These are phyloP conservation scores for Carex cristatella DNA, from an alignment of 176 grass and related monocot genomes.

Conservation along the genomic window DNA sequence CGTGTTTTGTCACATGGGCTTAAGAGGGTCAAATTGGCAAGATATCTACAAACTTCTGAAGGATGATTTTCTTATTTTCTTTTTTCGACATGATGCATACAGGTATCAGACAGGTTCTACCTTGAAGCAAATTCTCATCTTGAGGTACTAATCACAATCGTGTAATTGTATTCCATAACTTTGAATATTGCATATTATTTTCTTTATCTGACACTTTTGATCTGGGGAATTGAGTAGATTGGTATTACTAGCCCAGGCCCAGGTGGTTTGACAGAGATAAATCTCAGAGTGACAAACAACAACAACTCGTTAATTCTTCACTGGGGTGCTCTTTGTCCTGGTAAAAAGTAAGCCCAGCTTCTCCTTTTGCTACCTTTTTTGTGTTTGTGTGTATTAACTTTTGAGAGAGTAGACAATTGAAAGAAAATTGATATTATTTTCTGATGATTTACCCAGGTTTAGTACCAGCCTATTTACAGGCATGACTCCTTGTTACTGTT, in stretches of 20 bases:
- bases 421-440: too few species aligned
- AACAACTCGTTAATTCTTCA: conserved; percentile 61
- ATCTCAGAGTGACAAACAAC: conserved; percentile 55
- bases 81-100: conserved; percentile 11
- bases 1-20: conserved; percentile 2
- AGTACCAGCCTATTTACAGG: too few species aligned
- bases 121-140: conserved; percentile 76
- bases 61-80: background rate
- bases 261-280: conserved; percentile 34
- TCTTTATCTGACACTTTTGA: background rate
- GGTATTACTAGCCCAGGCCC: conserved; percentile 30
- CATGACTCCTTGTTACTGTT: too few species aligned
- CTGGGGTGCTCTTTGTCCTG: conserved; percentile 62
- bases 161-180: background rate
- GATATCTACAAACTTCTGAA: background rate
- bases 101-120: conserved; percentile 57
- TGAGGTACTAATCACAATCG: conserved; percentile 36
- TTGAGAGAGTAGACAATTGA: too few species aligned
- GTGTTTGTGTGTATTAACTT: background rate
- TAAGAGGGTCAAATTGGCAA: background rate
- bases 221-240: conserved; percentile 45
- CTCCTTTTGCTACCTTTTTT: conserved; percentile 14
- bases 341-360: conserved; percentile 35
- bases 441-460: too few species aligned
- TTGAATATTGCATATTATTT: conserved; percentile 12